Percentiles rank a stretch among this genome's conserved stretches.
Conservation (phyloP, 805 yeast species). For the Sugiyamaella lignohabitans region DNA sequence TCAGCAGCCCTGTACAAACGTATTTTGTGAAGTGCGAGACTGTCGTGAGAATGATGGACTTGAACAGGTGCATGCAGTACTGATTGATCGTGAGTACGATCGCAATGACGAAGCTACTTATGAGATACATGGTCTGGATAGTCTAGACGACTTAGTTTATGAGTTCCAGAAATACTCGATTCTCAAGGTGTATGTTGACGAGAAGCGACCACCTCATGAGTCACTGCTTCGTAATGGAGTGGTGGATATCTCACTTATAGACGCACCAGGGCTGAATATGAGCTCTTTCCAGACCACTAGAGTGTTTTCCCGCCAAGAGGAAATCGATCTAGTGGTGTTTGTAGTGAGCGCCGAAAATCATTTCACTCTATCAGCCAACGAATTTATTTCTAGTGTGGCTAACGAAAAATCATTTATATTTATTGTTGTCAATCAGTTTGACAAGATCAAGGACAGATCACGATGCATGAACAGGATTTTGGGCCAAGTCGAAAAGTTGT, state of each 20-base stretch:
- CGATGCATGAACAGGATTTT: constrained; percentile 71
- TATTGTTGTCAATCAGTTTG: constrained; percentile 90
- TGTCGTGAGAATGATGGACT: constrained; percentile 63
- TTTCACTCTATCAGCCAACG: constrained; percentile 88
- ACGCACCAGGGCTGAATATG: constrained; percentile 94
- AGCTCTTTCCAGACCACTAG: constrained; percentile 93
- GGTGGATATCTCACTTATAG: constrained; percentile 85
- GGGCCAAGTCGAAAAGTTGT: constrained; percentile 75
- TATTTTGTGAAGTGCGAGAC: constrained; percentile 90
- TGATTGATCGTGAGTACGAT: constrained; percentile 41
- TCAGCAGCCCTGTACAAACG: constrained; percentile 96
- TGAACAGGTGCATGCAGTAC: constrained; percentile 93
- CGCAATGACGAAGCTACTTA: constrained; percentile 59
- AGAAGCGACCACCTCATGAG: constrained; percentile 55
- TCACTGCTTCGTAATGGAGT: constrained; percentile 82
- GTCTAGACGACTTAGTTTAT: constrained; percentile 63
- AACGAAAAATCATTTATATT: constrained; percentile 87
- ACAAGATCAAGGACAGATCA: constrained; percentile 72
- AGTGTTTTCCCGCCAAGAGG: constrained; percentile 93
- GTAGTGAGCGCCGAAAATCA: constrained; percentile 96
- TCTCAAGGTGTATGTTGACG: constrained; percentile 76
- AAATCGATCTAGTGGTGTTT: constrained; percentile 90
- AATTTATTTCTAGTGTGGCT: constrained; percentile 84
- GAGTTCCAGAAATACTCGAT: constrained; percentile 65
- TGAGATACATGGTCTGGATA: constrained; percentile 45